Evolutionary conservation across 2,329 filamentous ascomycete species (phyloP).

Genomic region (Clonostachys rhizophaga): DNA sequence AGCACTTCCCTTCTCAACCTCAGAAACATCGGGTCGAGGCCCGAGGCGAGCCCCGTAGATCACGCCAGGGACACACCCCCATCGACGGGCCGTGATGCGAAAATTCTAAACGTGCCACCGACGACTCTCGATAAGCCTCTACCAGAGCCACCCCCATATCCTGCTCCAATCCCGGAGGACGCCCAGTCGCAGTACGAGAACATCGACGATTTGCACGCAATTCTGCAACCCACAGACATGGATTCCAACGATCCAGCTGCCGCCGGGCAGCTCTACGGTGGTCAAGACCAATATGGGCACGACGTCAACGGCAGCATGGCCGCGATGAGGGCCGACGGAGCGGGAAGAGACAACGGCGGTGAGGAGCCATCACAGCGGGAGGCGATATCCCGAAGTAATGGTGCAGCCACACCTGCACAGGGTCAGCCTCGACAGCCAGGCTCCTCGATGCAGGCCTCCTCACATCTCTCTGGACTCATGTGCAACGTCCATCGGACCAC

Average conservation of each 20-base stretch:
- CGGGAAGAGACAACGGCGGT: conserved; percentile 39
- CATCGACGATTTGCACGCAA: background rate
- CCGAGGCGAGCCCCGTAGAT: background rate
- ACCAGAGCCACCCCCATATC: conserved; percentile 40
- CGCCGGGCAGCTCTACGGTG: conserved; percentile 27
- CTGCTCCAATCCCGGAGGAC: background rate
- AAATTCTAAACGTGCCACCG: conserved; percentile 45
- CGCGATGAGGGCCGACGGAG: conserved; percentile 14
- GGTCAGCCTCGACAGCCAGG: conserved; percentile 13
- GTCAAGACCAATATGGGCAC: conserved; percentile 19
- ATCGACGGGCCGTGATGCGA: conserved; percentile 38
- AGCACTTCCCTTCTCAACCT: conserved; percentile 36
- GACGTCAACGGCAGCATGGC: conserved; percentile 42
- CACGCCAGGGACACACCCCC: background rate
- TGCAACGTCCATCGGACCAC: conserved; percentile 80
- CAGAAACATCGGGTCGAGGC: conserved; percentile 10
- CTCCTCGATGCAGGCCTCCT: conserved; percentile 40
- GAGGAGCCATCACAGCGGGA: conserved; percentile 34
- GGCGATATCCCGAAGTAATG: no score
- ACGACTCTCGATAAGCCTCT: conserved; percentile 54
- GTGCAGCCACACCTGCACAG: no score
- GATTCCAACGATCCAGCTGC: conserved; percentile 32
- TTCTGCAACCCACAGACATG: conserved; percentile 28
- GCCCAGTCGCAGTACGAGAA: background rate
- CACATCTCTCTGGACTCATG: conserved; percentile 62